Percentiles rank a stretch among this genome's conserved stretches.
Evolutionary conservation across 768 basidiomycete genomes (phyloP).

Genomic region (Rhizopogon vinicolor): DNA sequence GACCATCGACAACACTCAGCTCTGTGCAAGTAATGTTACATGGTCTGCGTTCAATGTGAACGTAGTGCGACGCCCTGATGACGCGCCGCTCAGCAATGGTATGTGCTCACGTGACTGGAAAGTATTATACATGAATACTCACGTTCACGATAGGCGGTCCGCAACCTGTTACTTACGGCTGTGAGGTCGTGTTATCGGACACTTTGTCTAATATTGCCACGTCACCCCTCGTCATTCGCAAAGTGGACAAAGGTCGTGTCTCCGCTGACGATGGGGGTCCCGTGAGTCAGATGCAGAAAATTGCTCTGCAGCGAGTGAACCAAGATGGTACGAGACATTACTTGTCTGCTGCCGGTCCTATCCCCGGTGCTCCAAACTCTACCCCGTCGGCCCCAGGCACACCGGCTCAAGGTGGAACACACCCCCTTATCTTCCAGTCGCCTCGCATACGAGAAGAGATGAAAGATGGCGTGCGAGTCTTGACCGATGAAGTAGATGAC

Average conservation of each 20-base stretch:
- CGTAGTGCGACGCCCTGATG: constrained; percentile 72
- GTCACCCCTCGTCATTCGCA: constrained; percentile 82
- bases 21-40: constrained; percentile 84
- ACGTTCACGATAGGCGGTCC: constrained; percentile 54
- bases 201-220: constrained; percentile 82
- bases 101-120: constrained; percentile 50
- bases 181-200: constrained; percentile 82
- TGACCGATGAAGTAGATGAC: constrained; percentile 90
- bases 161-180: constrained; percentile 88
- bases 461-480: constrained; percentile 68
- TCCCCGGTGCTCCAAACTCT: constrained; percentile 69
- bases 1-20: constrained; percentile 80
- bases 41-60: constrained; percentile 97
- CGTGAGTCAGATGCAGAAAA: constrained; percentile 96
- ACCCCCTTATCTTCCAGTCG: constrained; percentile 73
- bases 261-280: constrained; percentile 88
- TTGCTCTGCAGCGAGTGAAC: constrained; percentile 83
- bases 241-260: constrained; percentile 88
- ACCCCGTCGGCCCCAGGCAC: constrained; percentile 71
- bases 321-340: constrained; percentile 83
- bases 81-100: constrained; percentile 58
- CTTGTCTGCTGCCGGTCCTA: constrained; percentile 82
- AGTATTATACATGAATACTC: constrained; percentile 31
- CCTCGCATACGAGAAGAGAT: constrained; percentile 80
- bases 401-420: constrained; percentile 73